Evolutionary conservation across 805 yeast species (phyloP), one percentile per base, ranked within the genome.

Genomic region (Torulaspora maleeae): DNA sequence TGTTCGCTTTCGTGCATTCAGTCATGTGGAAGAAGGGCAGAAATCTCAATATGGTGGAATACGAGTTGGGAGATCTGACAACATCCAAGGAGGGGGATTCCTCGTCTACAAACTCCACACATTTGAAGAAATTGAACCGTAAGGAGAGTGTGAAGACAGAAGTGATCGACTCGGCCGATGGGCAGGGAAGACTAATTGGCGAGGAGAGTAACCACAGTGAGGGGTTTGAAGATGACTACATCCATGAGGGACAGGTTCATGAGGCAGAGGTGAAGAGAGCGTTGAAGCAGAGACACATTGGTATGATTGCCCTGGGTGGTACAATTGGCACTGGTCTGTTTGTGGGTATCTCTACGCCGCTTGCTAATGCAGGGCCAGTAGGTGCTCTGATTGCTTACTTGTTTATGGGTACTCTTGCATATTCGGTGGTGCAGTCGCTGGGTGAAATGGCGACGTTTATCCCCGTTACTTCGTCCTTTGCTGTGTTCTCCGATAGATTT

Each of bases 371-470:
- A 12, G 91, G 91, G 17, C 90, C 90, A 1, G 89, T 79, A 9
- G 77, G 78, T 42, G 69, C 86, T 4, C 64, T 84, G 22, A 78
- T 84, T 38, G 75, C 86, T 2, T 84, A 79, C 55, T 39, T 79
- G 13, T 81, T 81, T 62, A 80, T 83, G 74, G 86, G 83, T 29
- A 62, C 83, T 1, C 58, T 84, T 37, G 86, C 81, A 0, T 81
- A 71, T 56, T 74, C 77, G 11, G 85, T 83, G 41, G 79, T 86
- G 16, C 89, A 83, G 60, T 75, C 83, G 3, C 68, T 84, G 45
- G 90, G 89, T 57, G 91, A 84, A 64, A 82, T 84, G 90, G 88
- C 89, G 41, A 83, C 89, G 8, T 80, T 75, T 52, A 79, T 83
- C 13, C 90, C 90, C 7, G 77, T 81, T 34, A 69, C 82, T 4